Evolutionary conservation across 2,329 filamentous ascomycete species (phyloP).

Genomic region (Beauveria caledonica): DNA sequence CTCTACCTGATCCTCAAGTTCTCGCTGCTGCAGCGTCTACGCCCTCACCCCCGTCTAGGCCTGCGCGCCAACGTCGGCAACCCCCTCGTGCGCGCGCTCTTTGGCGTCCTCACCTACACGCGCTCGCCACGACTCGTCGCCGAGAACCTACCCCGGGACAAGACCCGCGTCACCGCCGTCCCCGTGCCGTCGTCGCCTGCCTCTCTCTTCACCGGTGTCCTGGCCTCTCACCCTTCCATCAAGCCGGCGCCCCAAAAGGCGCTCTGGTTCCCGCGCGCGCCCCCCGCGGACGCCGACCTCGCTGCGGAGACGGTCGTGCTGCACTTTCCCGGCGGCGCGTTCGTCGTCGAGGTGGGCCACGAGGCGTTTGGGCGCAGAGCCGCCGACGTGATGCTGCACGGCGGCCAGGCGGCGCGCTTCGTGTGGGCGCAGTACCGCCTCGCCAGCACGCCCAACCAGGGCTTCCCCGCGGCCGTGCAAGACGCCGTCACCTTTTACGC

Average conservation of each 20-base stretch:
- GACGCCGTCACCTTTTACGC: constrained; percentile 23
- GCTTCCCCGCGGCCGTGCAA: constrained; percentile 23
- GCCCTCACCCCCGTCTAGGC: background rate
- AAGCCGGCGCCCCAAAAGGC: background rate
- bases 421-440: constrained; percentile 24
- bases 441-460: constrained; percentile 14
- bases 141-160: background rate
- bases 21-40: background rate
- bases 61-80: constrained; percentile 3
- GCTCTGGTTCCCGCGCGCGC: constrained; percentile 6
- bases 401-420: constrained; percentile 16
- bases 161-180: background rate
- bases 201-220: background rate
- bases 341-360: constrained; percentile 21
- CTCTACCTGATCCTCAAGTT: constrained; percentile 2
- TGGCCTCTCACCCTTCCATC: background rate
- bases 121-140: constrained; percentile 2
- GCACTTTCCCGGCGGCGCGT: constrained; percentile 25
- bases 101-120: background rate
- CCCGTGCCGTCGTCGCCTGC: background rate
- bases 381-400: constrained; percentile 16
- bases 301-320: constrained; percentile 15
- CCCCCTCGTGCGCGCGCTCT: background rate
- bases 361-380: constrained; percentile 19
- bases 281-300: background rate